Evolutionary conservation across 1,284 basidiomycete genomes (phyloP), one percentile per base, ranked within the genome.

Genomic region (Ceratobasidium sp.): DNA sequence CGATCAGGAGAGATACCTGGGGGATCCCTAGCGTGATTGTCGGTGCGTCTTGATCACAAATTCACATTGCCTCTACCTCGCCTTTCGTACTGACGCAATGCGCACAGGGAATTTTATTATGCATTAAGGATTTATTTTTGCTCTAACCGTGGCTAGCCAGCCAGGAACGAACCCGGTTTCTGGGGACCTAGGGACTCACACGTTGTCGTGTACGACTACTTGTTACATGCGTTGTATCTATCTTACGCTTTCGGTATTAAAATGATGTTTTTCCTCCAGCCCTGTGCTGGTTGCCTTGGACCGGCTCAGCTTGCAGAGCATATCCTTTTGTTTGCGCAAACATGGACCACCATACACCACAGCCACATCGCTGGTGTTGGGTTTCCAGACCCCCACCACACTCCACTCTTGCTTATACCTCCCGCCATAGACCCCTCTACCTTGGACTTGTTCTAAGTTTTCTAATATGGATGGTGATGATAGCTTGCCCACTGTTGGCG

Each of bases 11-110:
- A 74, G 96, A 98, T 79, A 91, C 91, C 78, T 94, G 90, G 87
- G 93, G 94, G 1, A 95, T 96, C 75, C 94, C 94, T n/a, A 95
- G 91, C 58, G 92, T 95, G 85, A 94, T 96, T 78, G 93, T 95
- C 66, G 94, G 82, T 57, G 80, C 81, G 74, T 82, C 14, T n/a
- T 28, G 9, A 28, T 18, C 13, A 49, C 46, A 11, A n/a, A n/a
- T n/a, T 46, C 44, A 11, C n/a, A n/a, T 11, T 11, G 11, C 44
- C 44, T n/a, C n/a, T 46, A 46, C 44, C 44, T 11, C 44, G 11
- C 44, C 44, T n/a, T 46, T 3, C 35, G 8, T 26, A 32, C 35
- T 57, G 63, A 57, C 30, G 9, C 8, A n/a, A 8, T 0, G 13
- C n/a, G 2, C 21, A 7, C 26, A 73, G 72, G 92, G 16, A 93